phyloP scores from a whole-genome alignment of 2,329 filamentous ascomycete genomes.

The Ophiostoma sp. region DNA sequence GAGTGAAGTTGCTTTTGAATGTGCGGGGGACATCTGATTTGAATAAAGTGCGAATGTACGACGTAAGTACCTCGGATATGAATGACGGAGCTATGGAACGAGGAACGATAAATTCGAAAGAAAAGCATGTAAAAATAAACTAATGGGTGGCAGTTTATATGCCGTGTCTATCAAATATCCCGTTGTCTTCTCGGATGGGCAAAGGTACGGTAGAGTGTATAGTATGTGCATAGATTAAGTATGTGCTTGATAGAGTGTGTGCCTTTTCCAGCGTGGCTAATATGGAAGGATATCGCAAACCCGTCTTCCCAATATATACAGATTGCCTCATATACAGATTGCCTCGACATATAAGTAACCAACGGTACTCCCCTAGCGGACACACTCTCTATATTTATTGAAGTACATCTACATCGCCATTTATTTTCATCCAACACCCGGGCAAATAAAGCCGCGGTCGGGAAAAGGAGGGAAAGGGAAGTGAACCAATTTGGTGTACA shows the following conservation, averaged over 20 bases:
- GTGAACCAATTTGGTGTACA: background rate
- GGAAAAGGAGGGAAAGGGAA: background rate
- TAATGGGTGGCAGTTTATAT: background rate
- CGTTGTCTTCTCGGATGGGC: background rate
- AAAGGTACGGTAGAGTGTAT: constrained; percentile 2
- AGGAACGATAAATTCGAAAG: background rate
- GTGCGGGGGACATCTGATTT: too few species aligned
- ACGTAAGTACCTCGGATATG: background rate
- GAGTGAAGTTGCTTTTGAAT: too few species aligned
- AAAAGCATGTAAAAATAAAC: background rate
- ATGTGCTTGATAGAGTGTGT: background rate
- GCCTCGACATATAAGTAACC: background rate
- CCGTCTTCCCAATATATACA: background rate
- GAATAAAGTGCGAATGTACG: too few species aligned
- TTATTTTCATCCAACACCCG: background rate
- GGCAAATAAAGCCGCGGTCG: background rate
- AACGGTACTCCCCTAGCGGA: background rate
- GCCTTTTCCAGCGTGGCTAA: background rate
- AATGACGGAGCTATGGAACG: background rate
- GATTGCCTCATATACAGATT: background rate
- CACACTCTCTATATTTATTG: too few species aligned
- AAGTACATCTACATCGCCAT: background rate
- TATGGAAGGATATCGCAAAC: background rate
- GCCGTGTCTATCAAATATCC: background rate
- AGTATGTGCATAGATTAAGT: background rate